Evolutionary conservation across 352 stramenopile genomes (phyloP).

Genomic region (Globisporangium viniferum): DNA sequence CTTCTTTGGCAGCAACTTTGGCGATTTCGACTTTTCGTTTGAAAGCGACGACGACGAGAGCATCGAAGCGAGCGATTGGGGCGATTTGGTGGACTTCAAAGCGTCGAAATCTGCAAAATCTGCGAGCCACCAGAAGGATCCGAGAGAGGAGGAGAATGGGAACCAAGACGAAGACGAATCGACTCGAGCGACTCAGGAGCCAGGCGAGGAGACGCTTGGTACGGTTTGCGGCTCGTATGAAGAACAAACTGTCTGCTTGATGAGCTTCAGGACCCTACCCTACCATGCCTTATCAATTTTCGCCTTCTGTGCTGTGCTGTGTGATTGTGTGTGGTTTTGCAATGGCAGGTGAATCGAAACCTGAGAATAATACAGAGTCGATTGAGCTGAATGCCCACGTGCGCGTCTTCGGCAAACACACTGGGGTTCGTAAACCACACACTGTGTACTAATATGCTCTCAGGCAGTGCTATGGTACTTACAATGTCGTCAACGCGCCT

Average conservation of each 20-base stretch:
- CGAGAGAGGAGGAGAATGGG: not conserved
- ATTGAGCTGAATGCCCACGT: conserved; percentile 32
- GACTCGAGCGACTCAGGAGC: not conserved
- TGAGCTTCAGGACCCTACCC: not conserved
- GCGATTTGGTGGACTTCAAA: not conserved
- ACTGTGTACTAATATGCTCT: not conserved
- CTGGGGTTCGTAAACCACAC: conserved; percentile 27
- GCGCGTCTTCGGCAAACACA: conserved; percentile 33
- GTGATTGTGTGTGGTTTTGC: not conserved
- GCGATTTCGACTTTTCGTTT: conserved; percentile 21
- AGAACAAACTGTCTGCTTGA: too few species aligned
- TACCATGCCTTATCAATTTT: not conserved
- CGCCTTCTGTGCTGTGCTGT: not conserved
- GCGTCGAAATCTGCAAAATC: not conserved
- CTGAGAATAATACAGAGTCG: not conserved
- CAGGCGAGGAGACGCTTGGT: not conserved
- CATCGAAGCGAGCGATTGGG: conserved; percentile 4
- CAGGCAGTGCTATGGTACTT: not conserved
- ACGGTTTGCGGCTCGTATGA: not conserved
- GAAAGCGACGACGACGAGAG: conserved; percentile 4
- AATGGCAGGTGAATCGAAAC: conserved; percentile 6
- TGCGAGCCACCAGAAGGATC: not conserved
- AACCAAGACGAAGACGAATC: not conserved
- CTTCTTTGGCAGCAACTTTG: conserved; percentile 31
- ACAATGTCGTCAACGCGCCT: not conserved